Evolutionary conservation across 441 rosid species (phyloP).

Genomic region (Aquilaria agallochum): DNA sequence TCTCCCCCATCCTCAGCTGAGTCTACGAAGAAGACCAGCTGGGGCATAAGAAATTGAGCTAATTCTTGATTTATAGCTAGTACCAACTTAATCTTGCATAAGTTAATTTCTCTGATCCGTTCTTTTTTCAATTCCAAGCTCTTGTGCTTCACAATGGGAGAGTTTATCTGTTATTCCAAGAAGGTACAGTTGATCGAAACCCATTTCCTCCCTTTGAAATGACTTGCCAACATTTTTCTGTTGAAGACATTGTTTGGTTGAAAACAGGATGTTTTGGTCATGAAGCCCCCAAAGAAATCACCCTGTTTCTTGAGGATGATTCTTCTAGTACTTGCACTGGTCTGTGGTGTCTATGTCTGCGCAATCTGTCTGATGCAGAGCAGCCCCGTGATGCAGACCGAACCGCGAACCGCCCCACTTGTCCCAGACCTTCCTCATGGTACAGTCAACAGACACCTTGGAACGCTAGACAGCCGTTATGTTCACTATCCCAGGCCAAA

Average conservation of each 20-base stretch:
- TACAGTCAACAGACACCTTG: constrained; percentile 10
- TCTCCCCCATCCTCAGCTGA: too few species aligned
- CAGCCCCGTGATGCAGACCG: constrained; percentile 9
- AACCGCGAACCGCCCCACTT: constrained; percentile 15
- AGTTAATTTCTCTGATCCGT: too few species aligned
- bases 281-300: constrained; percentile 43
- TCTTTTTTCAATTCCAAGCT: constrained; percentile 15
- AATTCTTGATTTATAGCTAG: too few species aligned
- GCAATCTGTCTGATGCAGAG: constrained; percentile 41
- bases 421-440: constrained; percentile 17
- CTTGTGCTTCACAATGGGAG: constrained; percentile 43
- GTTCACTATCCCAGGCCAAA: constrained; percentile 43
- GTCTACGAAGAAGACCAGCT: too few species aligned
- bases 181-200: constrained; percentile 37
- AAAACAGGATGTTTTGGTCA: constrained; percentile 27
- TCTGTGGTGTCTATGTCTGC: constrained; percentile 43
- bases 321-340: constrained; percentile 34
- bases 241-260: background rate
- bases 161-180: constrained; percentile 44
- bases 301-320: constrained; percentile 25
- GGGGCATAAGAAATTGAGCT: too few species aligned
- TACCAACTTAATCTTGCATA: too few species aligned
- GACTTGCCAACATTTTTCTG: background rate
- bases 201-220: background rate
- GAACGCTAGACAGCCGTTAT: constrained; percentile 16